Evolutionary conservation across 148 eudicot species (phyloP).

Genomic region (Chenopodium album): DNA sequence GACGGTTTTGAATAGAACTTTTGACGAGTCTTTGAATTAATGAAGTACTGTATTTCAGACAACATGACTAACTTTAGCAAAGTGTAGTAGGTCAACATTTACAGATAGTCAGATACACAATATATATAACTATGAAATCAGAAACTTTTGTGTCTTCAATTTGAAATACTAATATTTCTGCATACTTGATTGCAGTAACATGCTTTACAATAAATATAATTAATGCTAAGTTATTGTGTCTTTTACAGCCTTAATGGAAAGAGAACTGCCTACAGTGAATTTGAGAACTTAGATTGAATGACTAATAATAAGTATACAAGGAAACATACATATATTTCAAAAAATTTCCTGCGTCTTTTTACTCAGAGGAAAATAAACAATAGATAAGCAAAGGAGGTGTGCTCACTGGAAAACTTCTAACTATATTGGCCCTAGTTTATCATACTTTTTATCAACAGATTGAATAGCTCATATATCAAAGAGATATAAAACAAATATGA

Average conservation of each 20-base stretch:
- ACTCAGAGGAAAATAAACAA: too few relatives aligned
- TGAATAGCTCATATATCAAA: too few relatives aligned
- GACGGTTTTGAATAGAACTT: constrained; percentile 57
- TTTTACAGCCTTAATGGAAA: neutral
- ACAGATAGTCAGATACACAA: neutral
- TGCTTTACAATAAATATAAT: neutral
- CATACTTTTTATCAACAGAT: neutral
- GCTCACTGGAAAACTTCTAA: neutral
- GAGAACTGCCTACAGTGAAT: neutral
- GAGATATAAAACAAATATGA: neutral
- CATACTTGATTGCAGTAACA: neutral
- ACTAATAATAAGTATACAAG: neutral
- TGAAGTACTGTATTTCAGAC: constrained; percentile 45
- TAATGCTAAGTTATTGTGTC: neutral
- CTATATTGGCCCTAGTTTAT: neutral
- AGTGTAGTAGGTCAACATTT: neutral
- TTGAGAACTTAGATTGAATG: neutral
- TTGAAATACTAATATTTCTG: neutral
- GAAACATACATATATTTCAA: too few relatives aligned
- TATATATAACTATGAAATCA: neutral
- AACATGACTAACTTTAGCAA: neutral
- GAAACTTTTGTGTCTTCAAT: neutral
- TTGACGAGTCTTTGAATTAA: constrained; percentile 38
- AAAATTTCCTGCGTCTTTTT: too few relatives aligned
- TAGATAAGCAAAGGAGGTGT: too few relatives aligned